A percentile compares a stretch with the other conserved stretches of the same genome.
Conservation (phyloP, 2,329 filamentous ascomycete genomes). For the Escovopsis weberi region DNA sequence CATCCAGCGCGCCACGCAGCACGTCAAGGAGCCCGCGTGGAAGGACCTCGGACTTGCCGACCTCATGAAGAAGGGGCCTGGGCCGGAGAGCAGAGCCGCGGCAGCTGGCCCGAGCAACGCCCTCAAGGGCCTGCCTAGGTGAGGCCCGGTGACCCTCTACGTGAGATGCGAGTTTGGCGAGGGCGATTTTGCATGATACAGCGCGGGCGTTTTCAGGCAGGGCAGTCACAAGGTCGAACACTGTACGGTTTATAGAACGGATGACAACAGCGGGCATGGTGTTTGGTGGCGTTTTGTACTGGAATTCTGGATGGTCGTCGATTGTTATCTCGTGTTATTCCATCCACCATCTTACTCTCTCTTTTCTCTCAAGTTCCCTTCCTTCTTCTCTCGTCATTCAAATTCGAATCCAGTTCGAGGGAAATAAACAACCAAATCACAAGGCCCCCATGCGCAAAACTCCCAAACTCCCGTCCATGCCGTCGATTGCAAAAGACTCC, state of each 20-base stretch:
- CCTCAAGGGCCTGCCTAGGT: constrained; percentile 11
- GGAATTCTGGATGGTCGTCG: no score
- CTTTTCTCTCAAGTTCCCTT: no score
- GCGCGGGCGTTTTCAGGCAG: no score
- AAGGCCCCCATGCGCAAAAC: constrained; percentile 5
- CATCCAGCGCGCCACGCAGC: constrained; percentile 67
- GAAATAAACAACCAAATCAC: neutral
- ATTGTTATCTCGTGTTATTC: no score
- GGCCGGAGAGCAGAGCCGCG: constrained; percentile 5
- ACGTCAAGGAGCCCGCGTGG: constrained; percentile 58
- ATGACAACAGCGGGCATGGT: no score
- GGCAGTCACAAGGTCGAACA: no score
- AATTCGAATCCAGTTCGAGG: neutral
- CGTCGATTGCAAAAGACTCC: neutral
- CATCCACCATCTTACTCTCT: no score
- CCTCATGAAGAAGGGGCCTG: constrained; percentile 51
- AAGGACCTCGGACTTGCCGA: constrained; percentile 61
- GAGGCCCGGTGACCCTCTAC: neutral
- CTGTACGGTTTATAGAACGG: no score
- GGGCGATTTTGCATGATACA: no score
- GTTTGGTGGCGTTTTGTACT: no score
- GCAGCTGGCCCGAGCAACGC: constrained; percentile 1
- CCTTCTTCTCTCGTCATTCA: neutral
- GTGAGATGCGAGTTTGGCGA: no score
- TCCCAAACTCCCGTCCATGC: constrained; percentile 10